Evolutionary conservation across 2,329 filamentous ascomycete genomes (phyloP), one percentile per base, ranked within the genome.

Genomic region (Cladophialophora psammophila): DNA sequence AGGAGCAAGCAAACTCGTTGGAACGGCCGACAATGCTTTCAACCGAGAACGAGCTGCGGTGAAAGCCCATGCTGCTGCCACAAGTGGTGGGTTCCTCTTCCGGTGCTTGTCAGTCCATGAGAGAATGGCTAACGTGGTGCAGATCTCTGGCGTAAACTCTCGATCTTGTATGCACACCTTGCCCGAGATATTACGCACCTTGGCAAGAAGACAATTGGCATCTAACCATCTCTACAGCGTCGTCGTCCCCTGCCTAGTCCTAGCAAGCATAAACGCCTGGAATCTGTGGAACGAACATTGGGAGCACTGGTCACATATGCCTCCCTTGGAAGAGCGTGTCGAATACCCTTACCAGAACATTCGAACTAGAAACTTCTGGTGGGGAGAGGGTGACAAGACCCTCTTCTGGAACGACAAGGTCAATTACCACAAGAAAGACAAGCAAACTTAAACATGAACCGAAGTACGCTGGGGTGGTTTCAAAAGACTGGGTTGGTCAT

Each of bases 311-410:
- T 83, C 81, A 61, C 94, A 98, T 84, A 83, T 92, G 81, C 88
- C 91, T 68, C 91, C 95, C 73, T 85, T 94, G 74, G 93, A 96
- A 85, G 95, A 99, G 84, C 91, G 92, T 78, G 83, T 87, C 76
- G 92, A 98, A 85, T 99, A 98, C 83, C 84, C 93, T 68, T 99
- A 96, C 89, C 92, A 96, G 88, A 99, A 99, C 87, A 91, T 99
- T 81, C 91, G 95, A 80, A 87, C 88, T 80, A 97, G 95, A 90
- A 97, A 97, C 88, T 99, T 83, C 86, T 89, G 88, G 77, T 99
- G 91, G 91, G 94, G 94, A 73, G 86, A 98, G 78, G 95, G 95
- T 78, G 95, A 99, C 85, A 95, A 98, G 72, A 73, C 72, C 48
- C 60, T 70, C n/a, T 66, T 91, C 91, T 99, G 95, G 95, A 98